Evolutionary conservation across 257 asterid genomes (phyloP).

Genomic region (Haberlea rhodopensis): DNA sequence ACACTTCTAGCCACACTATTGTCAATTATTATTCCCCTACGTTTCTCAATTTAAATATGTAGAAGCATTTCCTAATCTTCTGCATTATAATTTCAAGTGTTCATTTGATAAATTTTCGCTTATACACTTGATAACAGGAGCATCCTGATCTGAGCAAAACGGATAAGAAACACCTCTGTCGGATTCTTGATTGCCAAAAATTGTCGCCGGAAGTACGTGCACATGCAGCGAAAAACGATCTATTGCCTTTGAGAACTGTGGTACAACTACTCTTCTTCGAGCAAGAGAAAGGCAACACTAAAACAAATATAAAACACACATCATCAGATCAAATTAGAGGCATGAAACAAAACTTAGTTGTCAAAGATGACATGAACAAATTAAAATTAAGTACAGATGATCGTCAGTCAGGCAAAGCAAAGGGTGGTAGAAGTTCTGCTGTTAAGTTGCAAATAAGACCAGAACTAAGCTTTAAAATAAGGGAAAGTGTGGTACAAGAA

Average conservation of each 20-base stretch:
- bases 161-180: conserved; percentile 59
- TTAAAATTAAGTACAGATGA: conserved; percentile 22
- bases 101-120: neutral
- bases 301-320: conserved; percentile 19
- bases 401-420: conserved; percentile 27
- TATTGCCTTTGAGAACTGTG: conserved; percentile 61
- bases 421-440: conserved; percentile 24
- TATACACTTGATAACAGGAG: conserved; percentile 34
- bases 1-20: too few species aligned
- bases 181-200: conserved; percentile 58
- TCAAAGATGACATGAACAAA: conserved; percentile 31
- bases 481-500: conserved; percentile 23
- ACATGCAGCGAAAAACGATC: conserved; percentile 69
- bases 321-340: conserved; percentile 29
- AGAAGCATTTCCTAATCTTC: too few species aligned
- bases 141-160: conserved; percentile 65
- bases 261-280: conserved; percentile 70
- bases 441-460: conserved; percentile 26
- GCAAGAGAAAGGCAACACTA: conserved; percentile 39
- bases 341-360: conserved; percentile 11
- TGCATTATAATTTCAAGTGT: too few species aligned
- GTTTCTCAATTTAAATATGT: too few species aligned
- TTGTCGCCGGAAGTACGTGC: conserved; percentile 52
- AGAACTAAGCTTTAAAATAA: conserved; percentile 30
- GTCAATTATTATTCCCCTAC: too few species aligned